These are phyloP conservation scores for Colletotrichum tamarilloi DNA, from an alignment of 2,329 filamentous ascomycete genomes.

Conservation along the genomic window DNA sequence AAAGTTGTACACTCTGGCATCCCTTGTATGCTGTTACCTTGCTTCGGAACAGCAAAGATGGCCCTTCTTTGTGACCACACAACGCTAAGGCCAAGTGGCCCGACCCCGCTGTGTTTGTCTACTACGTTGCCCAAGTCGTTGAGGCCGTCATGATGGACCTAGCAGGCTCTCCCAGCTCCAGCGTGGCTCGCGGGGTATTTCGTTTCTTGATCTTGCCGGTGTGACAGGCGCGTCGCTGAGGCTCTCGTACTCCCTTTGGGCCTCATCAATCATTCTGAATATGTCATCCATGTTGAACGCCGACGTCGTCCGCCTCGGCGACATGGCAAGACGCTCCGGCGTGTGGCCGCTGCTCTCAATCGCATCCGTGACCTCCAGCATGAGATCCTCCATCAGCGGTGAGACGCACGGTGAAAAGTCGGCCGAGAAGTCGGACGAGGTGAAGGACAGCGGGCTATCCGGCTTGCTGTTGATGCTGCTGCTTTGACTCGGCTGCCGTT, in stretches of 20 bases:
- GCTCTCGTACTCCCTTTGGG: conserved; percentile 29
- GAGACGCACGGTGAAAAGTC: conserved; percentile 30
- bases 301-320: not conserved
- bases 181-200: not conserved
- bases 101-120: too few species aligned
- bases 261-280: conserved; percentile 28
- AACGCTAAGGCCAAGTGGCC: not conserved
- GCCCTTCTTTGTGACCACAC: not conserved
- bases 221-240: not conserved
- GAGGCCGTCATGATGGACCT: not conserved
- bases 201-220: not conserved
- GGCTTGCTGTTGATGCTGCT: conserved; percentile 10
- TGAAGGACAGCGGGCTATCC: conserved; percentile 20
- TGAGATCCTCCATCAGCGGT: conserved; percentile 31
- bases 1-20: conserved; percentile 15
- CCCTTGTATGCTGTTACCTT: not conserved
- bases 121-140: not conserved
- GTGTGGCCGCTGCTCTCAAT: conserved; percentile 24
- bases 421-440: conserved; percentile 21
- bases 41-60: not conserved
- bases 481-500: conserved; percentile 25
- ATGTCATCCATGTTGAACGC: conserved; percentile 28
- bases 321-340: not conserved
- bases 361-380: conserved; percentile 30
- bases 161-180: conserved; percentile 27